These are phyloP conservation scores for Chaetomium fimeti DNA, from an alignment of 495 filamentous ascomycete species.

Conservation along the genomic window DNA sequence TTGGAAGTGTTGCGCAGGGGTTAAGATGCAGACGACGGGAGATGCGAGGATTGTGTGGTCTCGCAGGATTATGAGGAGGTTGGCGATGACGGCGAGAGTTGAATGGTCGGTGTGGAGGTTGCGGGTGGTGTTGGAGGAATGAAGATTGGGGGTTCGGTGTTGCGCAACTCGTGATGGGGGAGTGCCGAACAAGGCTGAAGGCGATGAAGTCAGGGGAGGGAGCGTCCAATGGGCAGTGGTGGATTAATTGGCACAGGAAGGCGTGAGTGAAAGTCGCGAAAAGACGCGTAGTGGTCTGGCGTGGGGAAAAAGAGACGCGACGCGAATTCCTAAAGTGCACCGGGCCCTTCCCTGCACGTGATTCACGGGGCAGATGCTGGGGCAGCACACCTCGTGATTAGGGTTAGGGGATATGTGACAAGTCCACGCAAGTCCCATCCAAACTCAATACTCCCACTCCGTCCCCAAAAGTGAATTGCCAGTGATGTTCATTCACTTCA, in stretches of 20 bases:
- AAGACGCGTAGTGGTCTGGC: slow-evolving; percentile 7
- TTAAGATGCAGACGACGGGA: background rate
- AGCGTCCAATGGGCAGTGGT: slow-evolving; percentile 1
- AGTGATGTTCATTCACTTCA: too few species aligned
- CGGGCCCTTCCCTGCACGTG: slow-evolving; percentile 18
- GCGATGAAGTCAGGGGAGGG: too few species aligned
- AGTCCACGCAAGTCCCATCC: too few species aligned
- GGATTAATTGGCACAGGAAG: background rate
- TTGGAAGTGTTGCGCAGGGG: background rate
- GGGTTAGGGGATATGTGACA: background rate
- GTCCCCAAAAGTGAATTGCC: too few species aligned
- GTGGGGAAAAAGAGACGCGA: slow-evolving; percentile 34
- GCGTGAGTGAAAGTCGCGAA: slow-evolving; percentile 27
- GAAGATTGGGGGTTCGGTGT: background rate
- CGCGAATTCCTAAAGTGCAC: slow-evolving; percentile 33
- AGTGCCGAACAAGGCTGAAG: slow-evolving; percentile 3
- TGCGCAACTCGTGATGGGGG: background rate
- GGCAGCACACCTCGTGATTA: too few species aligned
- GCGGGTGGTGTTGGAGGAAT: too few species aligned
- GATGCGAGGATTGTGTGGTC: background rate
- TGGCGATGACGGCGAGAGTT: background rate
- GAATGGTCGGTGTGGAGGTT: background rate
- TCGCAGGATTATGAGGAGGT: background rate
- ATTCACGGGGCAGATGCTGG: background rate
- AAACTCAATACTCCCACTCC: too few species aligned